Evolutionary conservation across 805 yeast species (phyloP), one percentile per base, ranked within the genome.

Genomic region (Sugiyamaella valdiviana): DNA sequence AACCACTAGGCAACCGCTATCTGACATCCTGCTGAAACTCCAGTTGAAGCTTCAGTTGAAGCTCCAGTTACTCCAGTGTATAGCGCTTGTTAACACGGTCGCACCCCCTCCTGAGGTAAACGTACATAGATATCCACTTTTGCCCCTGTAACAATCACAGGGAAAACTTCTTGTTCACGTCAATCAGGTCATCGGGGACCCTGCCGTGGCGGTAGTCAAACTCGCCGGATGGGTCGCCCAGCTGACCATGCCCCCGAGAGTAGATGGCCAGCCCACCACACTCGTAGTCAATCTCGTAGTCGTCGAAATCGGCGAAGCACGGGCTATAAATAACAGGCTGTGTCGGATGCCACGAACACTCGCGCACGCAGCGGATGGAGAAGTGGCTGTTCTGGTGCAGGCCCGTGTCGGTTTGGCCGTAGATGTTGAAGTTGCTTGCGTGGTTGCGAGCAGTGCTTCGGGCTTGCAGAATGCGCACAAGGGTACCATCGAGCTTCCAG

Each of bases 401-500:
- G 6, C n/a, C 16, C 35, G 22, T 15, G 15, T 41, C 44, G 5
- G 36, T 23, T n/a, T n/a, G 16, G 19, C 36, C 44, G 15, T 24
- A 41, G 21, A 41, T 12, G 15, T 29, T 32, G 16, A 17, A 40
- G 21, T 46, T 26, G 22, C 32, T 17, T 6, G 39, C 36, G 24
- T 48, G 48, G 17, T 45, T 39, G 21, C 21, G 23, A 44, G 37
- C 36, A 16, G 42, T 49, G 12, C 20, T 22, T 19, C 39, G n/a
- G 19, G 44, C 46, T n/a, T 50, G 39, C 2, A 51, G 48, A 2
- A 45, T 36, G 12, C 54, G 36, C 5, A 49, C 61, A 10, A 60
- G 44, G 17, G 52, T 48, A n/a, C 65, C 65, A 45, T 61, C 62
- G 10, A 61, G 52, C 32, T 57, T 49, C 63, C 63, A 61, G 16